phyloP scores from a whole-genome alignment of 495 filamentous ascomycete genomes.

The Daldinia grandis region DNA sequence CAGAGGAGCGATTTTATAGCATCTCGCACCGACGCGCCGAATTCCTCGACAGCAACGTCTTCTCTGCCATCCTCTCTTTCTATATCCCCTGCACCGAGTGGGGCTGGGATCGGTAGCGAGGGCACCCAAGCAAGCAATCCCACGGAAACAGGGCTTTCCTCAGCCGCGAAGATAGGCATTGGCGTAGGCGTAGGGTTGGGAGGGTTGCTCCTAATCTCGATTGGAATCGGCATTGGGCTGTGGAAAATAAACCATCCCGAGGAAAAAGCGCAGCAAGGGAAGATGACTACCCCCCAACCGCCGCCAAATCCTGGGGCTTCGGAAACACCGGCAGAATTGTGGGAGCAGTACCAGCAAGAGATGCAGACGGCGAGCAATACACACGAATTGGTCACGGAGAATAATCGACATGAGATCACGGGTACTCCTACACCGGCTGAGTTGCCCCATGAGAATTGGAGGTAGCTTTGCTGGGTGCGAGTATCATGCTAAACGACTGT shows the following conservation, averaged over 20 bases:
- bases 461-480: neutral
- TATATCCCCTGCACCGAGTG: neutral
- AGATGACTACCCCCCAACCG: neutral
- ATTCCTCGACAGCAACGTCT: neutral
- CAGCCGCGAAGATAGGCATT: neutral
- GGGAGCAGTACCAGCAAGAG: slow-evolving; percentile 11
- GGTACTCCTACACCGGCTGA: neutral
- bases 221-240: neutral
- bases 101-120: neutral
- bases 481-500: too few species aligned
- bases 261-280: neutral
- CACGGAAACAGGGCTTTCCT: neutral
- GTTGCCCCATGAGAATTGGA: neutral
- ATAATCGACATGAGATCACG: neutral
- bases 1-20: neutral
- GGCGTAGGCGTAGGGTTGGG: neutral
- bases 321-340: slow-evolving; percentile 7
- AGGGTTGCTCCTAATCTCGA: neutral
- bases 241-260: neutral
- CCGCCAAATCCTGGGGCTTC: neutral
- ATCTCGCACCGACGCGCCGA: neutral
- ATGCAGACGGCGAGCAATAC: slow-evolving; percentile 11
- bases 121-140: neutral
- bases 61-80: neutral
- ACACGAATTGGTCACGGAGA: slow-evolving; percentile 7